Conservation (phyloP, 805 yeast genomes). For the Kluyveromyces nonfermentans region DNA sequence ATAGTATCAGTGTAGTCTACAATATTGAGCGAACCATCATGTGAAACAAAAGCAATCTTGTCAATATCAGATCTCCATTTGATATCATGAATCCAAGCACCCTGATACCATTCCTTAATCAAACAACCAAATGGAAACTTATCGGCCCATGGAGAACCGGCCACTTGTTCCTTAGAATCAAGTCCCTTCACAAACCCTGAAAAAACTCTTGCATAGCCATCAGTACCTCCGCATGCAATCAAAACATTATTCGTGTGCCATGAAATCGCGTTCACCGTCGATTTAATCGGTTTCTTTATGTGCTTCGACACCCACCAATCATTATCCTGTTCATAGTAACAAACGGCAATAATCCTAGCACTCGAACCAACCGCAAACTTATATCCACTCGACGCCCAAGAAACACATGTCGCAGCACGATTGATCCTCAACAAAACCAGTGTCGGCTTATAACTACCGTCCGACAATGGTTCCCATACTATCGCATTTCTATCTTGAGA, state of each 20-base stretch:
- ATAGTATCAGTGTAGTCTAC: conserved; percentile 44
- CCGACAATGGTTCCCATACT: conserved; percentile 78
- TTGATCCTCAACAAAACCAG: conserved; percentile 85
- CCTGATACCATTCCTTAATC: conserved; percentile 37
- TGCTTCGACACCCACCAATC: conserved; percentile 99
- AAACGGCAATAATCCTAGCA: conserved; percentile 87
- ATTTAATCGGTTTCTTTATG: conserved; percentile 86
- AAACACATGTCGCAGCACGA: conserved; percentile 89
- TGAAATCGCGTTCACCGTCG: conserved; percentile 70
- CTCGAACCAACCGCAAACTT: conserved; percentile 97
- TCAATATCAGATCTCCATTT: conserved; percentile 75
- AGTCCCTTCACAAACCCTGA: conserved; percentile 83
- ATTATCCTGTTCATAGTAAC: conserved; percentile 91
- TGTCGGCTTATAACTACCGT: conserved; percentile 68
- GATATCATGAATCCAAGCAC: conserved; percentile 90
- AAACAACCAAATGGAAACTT: conserved; percentile 89
- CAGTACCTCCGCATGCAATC: conserved; percentile 85
- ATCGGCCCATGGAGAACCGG: conserved; percentile 82
- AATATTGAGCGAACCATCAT: conserved; percentile 75
- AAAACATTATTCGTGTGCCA: conserved; percentile 94
- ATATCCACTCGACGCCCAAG: conserved; percentile 92
- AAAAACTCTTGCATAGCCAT: conserved; percentile 84
- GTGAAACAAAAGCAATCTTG: conserved; percentile 71
- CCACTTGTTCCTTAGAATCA: conserved; percentile 47
- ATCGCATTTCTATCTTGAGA: conserved; percentile 97